Base-by-base conservation (phyloP, 2,329 filamentous ascomycete genomes). In the Scleromitrula shiraiana region DNA sequence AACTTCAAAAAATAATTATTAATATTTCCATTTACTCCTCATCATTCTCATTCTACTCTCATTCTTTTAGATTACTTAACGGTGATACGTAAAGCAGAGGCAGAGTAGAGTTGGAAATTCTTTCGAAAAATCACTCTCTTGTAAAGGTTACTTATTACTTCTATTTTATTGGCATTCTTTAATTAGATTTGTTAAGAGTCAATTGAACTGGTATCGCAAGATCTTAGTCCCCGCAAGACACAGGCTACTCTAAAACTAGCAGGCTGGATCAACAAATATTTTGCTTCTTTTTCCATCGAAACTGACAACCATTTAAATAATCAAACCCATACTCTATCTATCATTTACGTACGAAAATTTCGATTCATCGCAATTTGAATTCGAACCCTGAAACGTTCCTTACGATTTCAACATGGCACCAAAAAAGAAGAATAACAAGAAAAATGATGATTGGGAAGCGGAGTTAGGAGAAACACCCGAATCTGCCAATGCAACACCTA, bases 371-470 rank as follows among this genome's bases (percentile, higher is more conserved):
- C 19, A 15, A 37, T 9, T 35, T 17, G 15, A 44, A 14, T 19
- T 20, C 4, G 26, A 36, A 26, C 3, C n/a, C 12, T 6, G 15
- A 24, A 35, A 12, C 14, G 17, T 5, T 19, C 12, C 5, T 5
- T 22, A 2, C 5, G 19, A 10, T n/a, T 37, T 52, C 68, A 74
- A 68, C 53, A 97, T 96, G 91, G 73, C 90, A 64, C 90, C 90
- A 54, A 96, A 96, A 75, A 94, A 93, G 77, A 96, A 95, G 79
- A 85, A 83, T 66, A 85, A 83, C 70, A 94, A 91, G 76, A 83
- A 81, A 64, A 80, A 86, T 65, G 88, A 95, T 63, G 88, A 96
- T 75, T 96, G 91, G 91, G 93, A 97, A 68, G 82, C 86, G 48
- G 89, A 95, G 55, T 75, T 96, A 47, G 90, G 89, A 62, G 91